Base-by-base conservation (phyloP, 768 basidiomycete species). In the Lentinula sp. region DNA sequence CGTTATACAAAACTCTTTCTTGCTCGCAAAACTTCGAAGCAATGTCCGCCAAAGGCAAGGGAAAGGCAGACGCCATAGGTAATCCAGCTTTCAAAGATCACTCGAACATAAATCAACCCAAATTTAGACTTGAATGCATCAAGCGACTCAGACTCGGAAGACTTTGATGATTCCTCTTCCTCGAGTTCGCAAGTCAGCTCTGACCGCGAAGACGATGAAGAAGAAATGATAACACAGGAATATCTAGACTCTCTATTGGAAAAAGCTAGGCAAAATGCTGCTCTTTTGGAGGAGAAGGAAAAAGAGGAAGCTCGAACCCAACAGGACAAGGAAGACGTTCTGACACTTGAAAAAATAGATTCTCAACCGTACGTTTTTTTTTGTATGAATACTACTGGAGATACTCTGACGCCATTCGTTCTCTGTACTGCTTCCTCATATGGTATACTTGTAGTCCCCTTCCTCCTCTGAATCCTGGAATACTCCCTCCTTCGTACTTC, bases 401-500 rank as follows among this genome's bases (percentile, higher is more conserved):
- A 13, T 39, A 28, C 28, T 39, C 37, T 39, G 37, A 48, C 18
- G 18, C 21, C 5, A 7, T 45, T 1, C n/a, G n/a, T 45, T 16
- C n/a, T 45, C 43, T 16, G 7, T 8, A 15, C 10, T 1, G 10
- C 39, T 40, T 45, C 8, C n/a, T 60, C 55, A 32, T 58, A 31
- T 28, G 28, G 3, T 28, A 28, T 28, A 28, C 28, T 8, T 54
- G n/a, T 65, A 88, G 86, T 64, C 77, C 78, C 23, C 68, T 92
- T 50, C 90, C 91, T 3, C 69, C 71, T 9, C 73, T 92, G n/a
- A 75, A 91, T 67, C 84, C 89, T 54, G 87, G 87, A 50, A 67
- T 69, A 13, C 80, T 90, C 10, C 88, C 89, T 6, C 69, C 73
- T 15, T 77, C 85, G 4, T 92, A 92, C 70, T 83, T 93, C 59